Conservation (phyloP, 192 early-diverging fungal genomes). For the Coemansia sp. region DNA sequence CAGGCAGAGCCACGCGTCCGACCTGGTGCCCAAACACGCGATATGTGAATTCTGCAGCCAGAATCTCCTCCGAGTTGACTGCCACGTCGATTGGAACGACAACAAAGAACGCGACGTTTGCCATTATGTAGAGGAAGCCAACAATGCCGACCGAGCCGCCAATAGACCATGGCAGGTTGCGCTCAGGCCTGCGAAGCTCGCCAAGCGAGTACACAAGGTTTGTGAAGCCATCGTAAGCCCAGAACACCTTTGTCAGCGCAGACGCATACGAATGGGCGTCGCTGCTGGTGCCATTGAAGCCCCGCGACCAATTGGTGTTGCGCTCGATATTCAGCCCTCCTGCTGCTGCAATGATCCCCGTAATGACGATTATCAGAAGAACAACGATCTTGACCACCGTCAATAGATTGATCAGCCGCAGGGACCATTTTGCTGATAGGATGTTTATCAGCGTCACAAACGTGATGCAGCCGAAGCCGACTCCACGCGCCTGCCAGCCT, state of each 20-base stretch:
- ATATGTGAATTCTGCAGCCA: conserved; percentile 61
- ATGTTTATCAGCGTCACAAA: conserved; percentile 67
- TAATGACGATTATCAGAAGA: conserved; percentile 64
- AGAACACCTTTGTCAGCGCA: conserved; percentile 59
- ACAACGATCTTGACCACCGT: conserved; percentile 72
- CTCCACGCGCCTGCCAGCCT: conserved; percentile 55
- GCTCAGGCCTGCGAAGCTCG: conserved; percentile 80
- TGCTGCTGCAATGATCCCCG: conserved; percentile 66
- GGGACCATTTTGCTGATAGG: conserved; percentile 62
- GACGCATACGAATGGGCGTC: conserved; percentile 49
- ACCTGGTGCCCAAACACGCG: conserved; percentile 57
- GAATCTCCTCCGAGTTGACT: conserved; percentile 61
- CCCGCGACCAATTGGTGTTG: conserved; percentile 57
- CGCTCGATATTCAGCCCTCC: conserved; percentile 48
- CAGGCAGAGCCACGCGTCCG: conserved; percentile 56
- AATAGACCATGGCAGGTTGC: conserved; percentile 78
- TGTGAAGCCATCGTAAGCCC: conserved; percentile 66
- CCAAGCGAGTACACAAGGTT: conserved; percentile 80
- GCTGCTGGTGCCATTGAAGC: conserved; percentile 63
- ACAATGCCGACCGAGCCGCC: conserved; percentile 72
- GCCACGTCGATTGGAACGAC: conserved; percentile 72
- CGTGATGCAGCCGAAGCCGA: conserved; percentile 63
- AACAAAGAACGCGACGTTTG: conserved; percentile 80
- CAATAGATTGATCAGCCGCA: conserved; percentile 70
- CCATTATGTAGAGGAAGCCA: conserved; percentile 72